A percentile compares a stretch with the other conserved stretches of the same genome.
Conservation (phyloP, 257 asterid species). For the Scutellaria galericulata region DNA sequence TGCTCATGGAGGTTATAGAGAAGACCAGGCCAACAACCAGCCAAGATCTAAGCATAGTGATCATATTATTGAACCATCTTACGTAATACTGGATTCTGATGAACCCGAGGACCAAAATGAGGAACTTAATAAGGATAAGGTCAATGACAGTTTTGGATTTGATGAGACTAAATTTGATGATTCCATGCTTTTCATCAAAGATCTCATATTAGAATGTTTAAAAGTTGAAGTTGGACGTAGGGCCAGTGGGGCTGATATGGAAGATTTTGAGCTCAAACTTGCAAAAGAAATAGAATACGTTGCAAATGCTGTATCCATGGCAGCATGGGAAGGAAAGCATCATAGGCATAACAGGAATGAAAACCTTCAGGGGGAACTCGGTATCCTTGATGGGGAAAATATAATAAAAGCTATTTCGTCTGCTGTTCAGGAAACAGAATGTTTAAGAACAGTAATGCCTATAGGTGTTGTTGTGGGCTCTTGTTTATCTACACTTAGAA, state of each 20-base stretch:
- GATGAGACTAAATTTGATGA: constrained; percentile 39
- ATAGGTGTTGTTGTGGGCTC: constrained; percentile 90
- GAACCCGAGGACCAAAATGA: constrained; percentile 46
- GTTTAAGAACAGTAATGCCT: constrained; percentile 72
- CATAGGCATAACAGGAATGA: constrained; percentile 35
- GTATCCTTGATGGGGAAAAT: constrained; percentile 64
- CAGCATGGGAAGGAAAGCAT: constrained; percentile 49
- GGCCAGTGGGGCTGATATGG: constrained; percentile 52
- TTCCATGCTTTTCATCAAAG: constrained; percentile 49
- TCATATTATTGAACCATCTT: constrained; percentile 70
- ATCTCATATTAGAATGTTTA: constrained; percentile 61
- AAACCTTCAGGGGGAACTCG: constrained; percentile 41
- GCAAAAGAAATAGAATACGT: constrained; percentile 67
- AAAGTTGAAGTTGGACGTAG: constrained; percentile 81
- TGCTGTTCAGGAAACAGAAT: constrained; percentile 68
- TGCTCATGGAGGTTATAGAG: constrained; percentile 30
- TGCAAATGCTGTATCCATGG: constrained; percentile 72
- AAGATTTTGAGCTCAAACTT: constrained; percentile 69
- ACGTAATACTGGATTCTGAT: constrained; percentile 60
- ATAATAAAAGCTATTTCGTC: constrained; percentile 61
- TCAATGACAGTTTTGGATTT: constrained; percentile 38
- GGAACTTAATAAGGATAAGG: constrained; percentile 37
- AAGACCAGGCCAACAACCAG: constrained; percentile 29
- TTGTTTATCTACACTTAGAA: constrained; percentile 75
- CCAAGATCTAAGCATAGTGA: constrained; percentile 40